These are phyloP conservation scores for Aspergillus cavernicola DNA, from an alignment of 495 filamentous ascomycete genomes.

Conservation along the genomic window DNA sequence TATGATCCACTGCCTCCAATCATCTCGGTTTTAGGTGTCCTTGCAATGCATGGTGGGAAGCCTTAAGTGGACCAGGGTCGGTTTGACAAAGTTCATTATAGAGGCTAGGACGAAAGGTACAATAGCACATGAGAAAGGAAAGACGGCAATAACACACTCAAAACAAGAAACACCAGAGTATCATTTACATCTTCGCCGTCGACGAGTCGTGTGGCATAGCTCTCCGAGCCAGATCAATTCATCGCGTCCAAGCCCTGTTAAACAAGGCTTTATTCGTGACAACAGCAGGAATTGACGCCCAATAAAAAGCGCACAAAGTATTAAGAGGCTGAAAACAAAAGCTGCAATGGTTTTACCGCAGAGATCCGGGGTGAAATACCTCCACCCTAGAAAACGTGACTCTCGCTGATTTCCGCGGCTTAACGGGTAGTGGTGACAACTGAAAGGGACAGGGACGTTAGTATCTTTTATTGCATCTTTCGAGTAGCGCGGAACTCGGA, in stretches of 20 bases:
- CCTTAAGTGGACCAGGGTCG: not conserved
- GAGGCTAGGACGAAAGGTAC: conserved; percentile 7
- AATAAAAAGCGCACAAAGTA: conserved; percentile 41
- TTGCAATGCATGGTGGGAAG: not conserved
- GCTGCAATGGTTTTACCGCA: conserved; percentile 31
- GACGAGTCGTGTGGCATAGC: conserved; percentile 28
- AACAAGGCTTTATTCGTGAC: conserved; percentile 42
- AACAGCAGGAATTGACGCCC: conserved; percentile 33
- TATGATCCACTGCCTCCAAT: conserved; percentile 1
- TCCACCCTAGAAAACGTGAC: conserved; percentile 31
- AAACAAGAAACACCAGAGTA: conserved; percentile 39
- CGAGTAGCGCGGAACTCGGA: not conserved
- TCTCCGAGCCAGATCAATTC: conserved; percentile 22
- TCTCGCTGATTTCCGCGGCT: conserved; percentile 20
- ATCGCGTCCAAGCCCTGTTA: conserved; percentile 30
- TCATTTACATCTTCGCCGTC: conserved; percentile 48
- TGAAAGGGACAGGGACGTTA: conserved; percentile 18
- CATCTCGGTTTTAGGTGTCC: not conserved
- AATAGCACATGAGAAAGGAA: conserved; percentile 17
- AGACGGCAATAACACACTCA: conserved; percentile 29
- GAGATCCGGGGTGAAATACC: conserved; percentile 28
- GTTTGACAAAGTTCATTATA: conserved; percentile 13
- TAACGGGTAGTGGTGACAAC: conserved; percentile 34
- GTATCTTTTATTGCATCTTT: not conserved
- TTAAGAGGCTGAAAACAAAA: conserved; percentile 40